Base-by-base conservation (phyloP, 2,329 filamentous ascomycete species). In the Botrytis galanthina region DNA sequence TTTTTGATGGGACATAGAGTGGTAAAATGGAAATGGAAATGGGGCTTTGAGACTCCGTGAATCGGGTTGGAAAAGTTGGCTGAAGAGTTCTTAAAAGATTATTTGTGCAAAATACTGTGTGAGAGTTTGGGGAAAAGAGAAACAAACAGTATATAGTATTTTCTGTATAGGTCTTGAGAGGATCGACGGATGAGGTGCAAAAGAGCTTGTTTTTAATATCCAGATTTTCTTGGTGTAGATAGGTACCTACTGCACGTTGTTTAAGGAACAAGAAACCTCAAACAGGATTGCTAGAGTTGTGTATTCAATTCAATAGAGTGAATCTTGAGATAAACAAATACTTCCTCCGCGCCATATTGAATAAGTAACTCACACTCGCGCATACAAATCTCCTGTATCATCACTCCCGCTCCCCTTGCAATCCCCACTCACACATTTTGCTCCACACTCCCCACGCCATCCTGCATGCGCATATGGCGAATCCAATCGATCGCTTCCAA, bases 401-500 rank as follows among this genome's bases (percentile, higher is more conserved):
- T 3, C 48, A 5, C 48, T 26, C 48, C 9, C 26, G 4, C 5
- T n/a, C 10, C 8, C 8, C 46, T 22, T 22, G 42, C 42, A 22
- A 26, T 14, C 22, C 6, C 48, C 48, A n/a, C 48, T 54, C 48
- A 8, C 1, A 42, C 37, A 14, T 5, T n/a, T 39, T 14, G n/a
- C 8, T n/a, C 44, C 26, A 29, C 2, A n/a, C 12, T 26, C 2
- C 6, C 29, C 63, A 37, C 9, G 3, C 9, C 26, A n/a, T 51
- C 22, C 14, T 8, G 20, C 22, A 16, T 16, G 3, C 44, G 37
- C 16, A 26, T 20, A 18, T 29, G 32, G 3, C 37, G 63, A n/a
- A 70, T 61, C 68, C 54, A 70, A 35, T 70, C 39, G 8, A 70
- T 37, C 8, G 68, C 54, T 42, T 70, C 68, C 26, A 70, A 26